Conservation (phyloP, 73 alveolate genomes). For the Stentor coeruleus region DNA sequence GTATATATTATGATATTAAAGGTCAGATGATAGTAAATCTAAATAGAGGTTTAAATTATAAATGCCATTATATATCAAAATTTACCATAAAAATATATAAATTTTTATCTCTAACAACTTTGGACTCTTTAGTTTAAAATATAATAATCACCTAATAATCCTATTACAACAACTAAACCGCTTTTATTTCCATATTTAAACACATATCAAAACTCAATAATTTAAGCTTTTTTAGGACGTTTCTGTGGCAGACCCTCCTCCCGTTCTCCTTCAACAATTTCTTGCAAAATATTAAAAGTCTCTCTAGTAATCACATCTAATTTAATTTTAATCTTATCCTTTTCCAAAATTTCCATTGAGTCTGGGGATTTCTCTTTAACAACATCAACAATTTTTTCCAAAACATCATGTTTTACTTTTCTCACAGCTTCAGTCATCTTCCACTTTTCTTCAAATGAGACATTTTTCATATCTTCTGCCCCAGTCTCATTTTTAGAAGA, state of each 20-base stretch:
- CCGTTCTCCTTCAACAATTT: background rate
- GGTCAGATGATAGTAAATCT: slow-evolving; percentile 51
- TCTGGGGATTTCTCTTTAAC: background rate
- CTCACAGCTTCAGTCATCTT: background rate
- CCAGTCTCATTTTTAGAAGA: background rate
- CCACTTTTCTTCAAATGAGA: slow-evolving; percentile 24
- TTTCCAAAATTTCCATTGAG: slow-evolving; percentile 18
- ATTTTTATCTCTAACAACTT: background rate
- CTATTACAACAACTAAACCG: background rate
- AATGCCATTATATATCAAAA: background rate
- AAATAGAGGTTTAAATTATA: slow-evolving; percentile 36
- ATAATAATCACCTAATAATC: background rate
- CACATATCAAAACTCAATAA: background rate
- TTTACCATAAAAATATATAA: background rate
- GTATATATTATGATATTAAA: slow-evolving; percentile 55
- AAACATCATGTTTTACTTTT: slow-evolving; percentile 5
- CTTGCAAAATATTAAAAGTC: background rate
- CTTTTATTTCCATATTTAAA: background rate
- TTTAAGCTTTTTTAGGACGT: background rate
- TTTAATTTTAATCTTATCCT: background rate
- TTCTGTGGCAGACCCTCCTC: background rate
- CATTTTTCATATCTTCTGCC: background rate
- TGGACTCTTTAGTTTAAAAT: background rate
- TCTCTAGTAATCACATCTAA: background rate
- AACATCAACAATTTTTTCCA: background rate